Base-by-base conservation (phyloP, 2,329 filamentous ascomycete genomes). In the Cadophora luteo-olivacea region DNA sequence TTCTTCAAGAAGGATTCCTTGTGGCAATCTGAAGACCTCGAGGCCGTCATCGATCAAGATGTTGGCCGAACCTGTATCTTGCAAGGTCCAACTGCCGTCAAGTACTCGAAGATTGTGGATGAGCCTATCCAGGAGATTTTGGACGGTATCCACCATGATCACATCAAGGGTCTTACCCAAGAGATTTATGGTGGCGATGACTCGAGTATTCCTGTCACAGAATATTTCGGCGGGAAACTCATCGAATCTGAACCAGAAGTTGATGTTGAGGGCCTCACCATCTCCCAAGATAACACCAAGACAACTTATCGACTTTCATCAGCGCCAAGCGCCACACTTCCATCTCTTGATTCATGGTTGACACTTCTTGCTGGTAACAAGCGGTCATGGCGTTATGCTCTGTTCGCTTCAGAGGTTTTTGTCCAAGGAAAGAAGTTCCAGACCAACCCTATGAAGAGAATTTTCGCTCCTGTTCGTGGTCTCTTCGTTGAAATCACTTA, bases 1-100 rank as follows among this genome's bases (percentile, higher is more conserved):
- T 99, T 93, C 85, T 99, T 99, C 91, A 99, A 99, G 89, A 99
- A 99, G 85, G 96, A 99, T 80, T 99, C 96, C 1, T 87, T 99
- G 8, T 99, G 96, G 96, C 96, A 99, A 82, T 98, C 96, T 0
- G 96, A 99, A 82, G 96, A 99, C 77, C 86, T 99, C 12, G 95
- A 97, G 77, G 96, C 96, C 65, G 94, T 99, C 68, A 94, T 97
- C 70, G 95, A 87, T 74, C 96, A 98, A 81, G 97, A 99, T 78
- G 96, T 99, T 68, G 94, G 93, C 72, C 89, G 97, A 78, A 97
- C 94, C 55, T 97, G 94, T 83, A 97, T 99, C 78, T 85, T 99
- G 48, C 96, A 99, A 80, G 97, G 96, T 22, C 96, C 96, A 5
- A 94, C 94, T 82, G 92, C 96, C 66, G 96, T 89, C 76, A 95